Evolutionary conservation across 2,329 filamentous ascomycete genomes (phyloP).

Genomic region (Penicillium sp.): DNA sequence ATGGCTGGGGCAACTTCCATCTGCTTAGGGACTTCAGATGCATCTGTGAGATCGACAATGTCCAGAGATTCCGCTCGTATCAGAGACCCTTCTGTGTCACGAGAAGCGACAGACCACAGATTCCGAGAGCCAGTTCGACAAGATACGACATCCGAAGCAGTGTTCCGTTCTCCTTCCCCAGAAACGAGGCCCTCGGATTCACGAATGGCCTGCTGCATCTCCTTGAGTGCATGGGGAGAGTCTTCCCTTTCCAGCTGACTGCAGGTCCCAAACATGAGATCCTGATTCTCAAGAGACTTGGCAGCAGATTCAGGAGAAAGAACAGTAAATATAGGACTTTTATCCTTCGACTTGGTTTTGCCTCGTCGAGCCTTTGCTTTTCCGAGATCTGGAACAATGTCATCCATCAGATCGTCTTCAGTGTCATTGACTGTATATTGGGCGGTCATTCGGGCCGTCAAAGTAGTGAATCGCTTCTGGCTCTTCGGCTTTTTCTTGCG

Average conservation of each 20-base stretch:
- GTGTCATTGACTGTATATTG: slow-evolving; percentile 52
- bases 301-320: slow-evolving; percentile 65
- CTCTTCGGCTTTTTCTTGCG: slow-evolving; percentile 41
- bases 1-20: not conserved
- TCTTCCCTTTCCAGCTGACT: slow-evolving; percentile 73
- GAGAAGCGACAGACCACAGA: slow-evolving; percentile 67
- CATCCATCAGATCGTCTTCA: slow-evolving; percentile 10
- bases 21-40: slow-evolving; percentile 6
- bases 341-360: slow-evolving; percentile 22
- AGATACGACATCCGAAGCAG: slow-evolving; percentile 7
- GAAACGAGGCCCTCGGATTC: slow-evolving; percentile 27
- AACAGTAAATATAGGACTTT: slow-evolving; percentile 51
- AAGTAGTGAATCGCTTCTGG: slow-evolving; percentile 66
- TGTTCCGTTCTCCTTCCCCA: not conserved
- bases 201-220: slow-evolving; percentile 29
- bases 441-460: slow-evolving; percentile 72
- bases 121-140: slow-evolving; percentile 35
- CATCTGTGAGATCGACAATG: slow-evolving; percentile 44
- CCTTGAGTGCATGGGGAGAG: slow-evolving; percentile 54
- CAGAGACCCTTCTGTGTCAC: slow-evolving; percentile 61
- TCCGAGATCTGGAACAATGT: slow-evolving; percentile 8
- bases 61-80: slow-evolving; percentile 60
- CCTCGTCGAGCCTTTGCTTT: slow-evolving; percentile 22
- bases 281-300: slow-evolving; percentile 61
- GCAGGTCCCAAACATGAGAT: slow-evolving; percentile 79